phyloP scores from a whole-genome alignment of 2,329 filamentous ascomycete species.

The Aschersonia sp. region DNA sequence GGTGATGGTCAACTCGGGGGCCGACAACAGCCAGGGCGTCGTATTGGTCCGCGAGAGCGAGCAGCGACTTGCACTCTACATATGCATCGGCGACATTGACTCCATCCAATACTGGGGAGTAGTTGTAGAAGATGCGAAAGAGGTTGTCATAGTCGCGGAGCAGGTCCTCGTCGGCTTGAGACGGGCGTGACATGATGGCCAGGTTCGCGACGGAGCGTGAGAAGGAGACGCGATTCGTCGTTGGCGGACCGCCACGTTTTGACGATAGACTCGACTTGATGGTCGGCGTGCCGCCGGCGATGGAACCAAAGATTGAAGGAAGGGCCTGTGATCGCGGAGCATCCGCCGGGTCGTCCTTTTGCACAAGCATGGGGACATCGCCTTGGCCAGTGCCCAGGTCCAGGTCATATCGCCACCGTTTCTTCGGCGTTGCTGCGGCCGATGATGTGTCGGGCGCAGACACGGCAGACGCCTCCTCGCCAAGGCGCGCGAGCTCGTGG shows the following conservation, averaged over 20 bases:
- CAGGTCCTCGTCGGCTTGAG: constrained; percentile 54
- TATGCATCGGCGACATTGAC: constrained; percentile 88
- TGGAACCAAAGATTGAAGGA: constrained; percentile 18
- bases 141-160: constrained; percentile 91
- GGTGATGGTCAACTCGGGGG: constrained; percentile 81
- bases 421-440: constrained; percentile 14
- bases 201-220: constrained; percentile 83
- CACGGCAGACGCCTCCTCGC: background rate
- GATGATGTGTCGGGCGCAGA: background rate
- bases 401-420: constrained; percentile 75
- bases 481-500: constrained; percentile 16
- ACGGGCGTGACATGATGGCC: constrained; percentile 29
- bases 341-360: constrained; percentile 40
- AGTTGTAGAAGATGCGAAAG: constrained; percentile 93
- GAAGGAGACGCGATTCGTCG: constrained; percentile 38
- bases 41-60: constrained; percentile 86
- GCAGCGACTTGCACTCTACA: constrained; percentile 80
- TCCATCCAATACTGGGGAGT: constrained; percentile 64
- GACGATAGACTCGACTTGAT: constrained; percentile 24
- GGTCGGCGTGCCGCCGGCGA: constrained; percentile 30
- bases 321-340: constrained; percentile 4
- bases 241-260: constrained; percentile 21
- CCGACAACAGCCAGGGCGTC: constrained; percentile 80
- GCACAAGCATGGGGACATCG: constrained; percentile 78
- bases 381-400: constrained; percentile 58